A percentile compares a stretch with the other conserved stretches of the same genome.
phyloP scores from a whole-genome alignment of 1,139 yeast genomes.

The Sugiyamaella neomexicana region DNA sequence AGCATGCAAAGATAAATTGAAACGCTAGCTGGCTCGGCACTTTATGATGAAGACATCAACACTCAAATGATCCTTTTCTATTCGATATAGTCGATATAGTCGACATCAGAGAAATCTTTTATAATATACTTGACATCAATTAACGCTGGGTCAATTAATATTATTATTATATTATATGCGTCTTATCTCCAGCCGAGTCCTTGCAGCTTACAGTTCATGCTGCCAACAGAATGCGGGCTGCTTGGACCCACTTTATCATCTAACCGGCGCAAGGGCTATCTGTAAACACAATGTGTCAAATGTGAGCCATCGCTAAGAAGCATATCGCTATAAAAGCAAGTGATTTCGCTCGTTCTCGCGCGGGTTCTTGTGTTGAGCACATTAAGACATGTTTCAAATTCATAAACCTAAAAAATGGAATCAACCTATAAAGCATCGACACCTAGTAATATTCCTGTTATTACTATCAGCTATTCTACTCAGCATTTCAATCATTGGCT shows the following conservation, averaged over 20 bases:
- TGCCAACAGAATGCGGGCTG: not conserved
- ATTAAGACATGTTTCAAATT: not conserved
- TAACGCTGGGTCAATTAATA: too few relatives aligned
- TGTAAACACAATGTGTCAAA: not conserved
- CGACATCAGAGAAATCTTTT: too few relatives aligned
- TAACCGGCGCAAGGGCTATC: too few relatives aligned
- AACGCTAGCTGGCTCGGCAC: not conserved
- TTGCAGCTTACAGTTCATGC: conserved; percentile 6
- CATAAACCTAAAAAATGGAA: conserved; percentile 17
- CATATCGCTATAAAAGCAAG: not conserved
- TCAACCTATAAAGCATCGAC: conserved; percentile 26
- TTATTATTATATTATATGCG: not conserved
- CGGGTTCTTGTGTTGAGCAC: not conserved
- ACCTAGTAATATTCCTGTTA: conserved; percentile 27
- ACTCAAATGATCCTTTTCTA: not conserved
- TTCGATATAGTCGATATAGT: too few relatives aligned
- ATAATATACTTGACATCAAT: too few relatives aligned
- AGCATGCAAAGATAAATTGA: not conserved
- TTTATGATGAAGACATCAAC: too few relatives aligned
- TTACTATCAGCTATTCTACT: conserved; percentile 28
- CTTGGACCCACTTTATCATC: conserved; percentile 9
- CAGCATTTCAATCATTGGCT: conserved; percentile 31
- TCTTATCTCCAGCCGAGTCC: not conserved
- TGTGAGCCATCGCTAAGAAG: not conserved
- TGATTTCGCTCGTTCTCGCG: not conserved